Evolutionary conservation across 306 rosid genomes (phyloP).

Genomic region (Glycine soja): DNA sequence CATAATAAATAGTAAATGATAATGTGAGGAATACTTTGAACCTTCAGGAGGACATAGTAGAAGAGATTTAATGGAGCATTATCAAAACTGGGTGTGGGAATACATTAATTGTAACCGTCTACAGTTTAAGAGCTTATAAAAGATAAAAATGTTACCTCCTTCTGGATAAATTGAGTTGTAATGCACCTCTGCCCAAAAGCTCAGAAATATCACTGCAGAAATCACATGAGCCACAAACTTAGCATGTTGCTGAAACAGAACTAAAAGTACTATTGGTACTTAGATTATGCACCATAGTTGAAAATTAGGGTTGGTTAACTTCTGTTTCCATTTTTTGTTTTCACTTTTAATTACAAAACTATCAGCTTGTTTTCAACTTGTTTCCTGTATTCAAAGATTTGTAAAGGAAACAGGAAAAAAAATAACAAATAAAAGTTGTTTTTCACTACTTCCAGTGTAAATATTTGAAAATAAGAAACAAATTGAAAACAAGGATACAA

Average conservation of each 20-base stretch:
- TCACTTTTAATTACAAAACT: neutral
- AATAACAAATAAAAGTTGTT: neutral
- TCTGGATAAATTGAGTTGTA: constrained; percentile 95
- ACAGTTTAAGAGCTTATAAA: constrained; percentile 30
- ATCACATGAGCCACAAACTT: constrained; percentile 37
- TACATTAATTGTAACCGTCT: constrained; percentile 31
- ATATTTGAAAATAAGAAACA: neutral
- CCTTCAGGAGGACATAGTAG: neutral
- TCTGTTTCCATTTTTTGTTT: neutral
- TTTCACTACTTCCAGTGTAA: neutral
- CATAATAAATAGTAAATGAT: neutral
- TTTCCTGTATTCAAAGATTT: neutral
- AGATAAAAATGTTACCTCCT: constrained; percentile 68
- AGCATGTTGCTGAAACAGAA: constrained; percentile 28
- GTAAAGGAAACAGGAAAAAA: too few species aligned
- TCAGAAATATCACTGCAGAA: constrained; percentile 92
- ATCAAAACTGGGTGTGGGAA: constrained; percentile 12
- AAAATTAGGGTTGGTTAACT: constrained; percentile 8
- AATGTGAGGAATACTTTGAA: neutral
- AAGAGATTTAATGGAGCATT: constrained; percentile 27
- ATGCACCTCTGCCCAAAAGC: constrained; percentile 99
- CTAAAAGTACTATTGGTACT: constrained; percentile 8
- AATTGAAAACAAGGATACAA: neutral
- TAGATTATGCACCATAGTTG: neutral
- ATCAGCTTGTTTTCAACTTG: neutral